These are phyloP conservation scores for Microbotryum intermedium DNA, from an alignment of 1,284 basidiomycete genomes.

Conservation along the genomic window DNA sequence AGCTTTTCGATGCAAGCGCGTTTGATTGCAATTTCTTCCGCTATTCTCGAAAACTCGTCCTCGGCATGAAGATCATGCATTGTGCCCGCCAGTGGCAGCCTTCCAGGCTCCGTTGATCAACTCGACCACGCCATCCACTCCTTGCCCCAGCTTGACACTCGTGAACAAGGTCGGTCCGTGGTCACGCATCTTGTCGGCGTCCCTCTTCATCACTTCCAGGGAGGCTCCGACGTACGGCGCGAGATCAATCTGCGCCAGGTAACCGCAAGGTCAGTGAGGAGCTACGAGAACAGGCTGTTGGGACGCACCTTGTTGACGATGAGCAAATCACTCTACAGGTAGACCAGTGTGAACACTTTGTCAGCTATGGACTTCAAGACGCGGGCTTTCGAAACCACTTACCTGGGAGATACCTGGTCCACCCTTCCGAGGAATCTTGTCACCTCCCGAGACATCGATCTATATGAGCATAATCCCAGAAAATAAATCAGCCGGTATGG, in stretches of 20 bases:
- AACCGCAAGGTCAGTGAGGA: not conserved
- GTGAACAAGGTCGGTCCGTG: constrained; percentile 89
- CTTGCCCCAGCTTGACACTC: constrained; percentile 68
- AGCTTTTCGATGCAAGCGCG: too few species aligned
- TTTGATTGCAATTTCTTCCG: not conserved
- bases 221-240: constrained; percentile 89
- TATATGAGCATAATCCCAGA: constrained; percentile 22
- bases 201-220: constrained; percentile 87
- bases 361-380: constrained; percentile 1
- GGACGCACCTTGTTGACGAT: constrained; percentile 80
- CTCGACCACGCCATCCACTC: constrained; percentile 72
- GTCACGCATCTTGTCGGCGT: constrained; percentile 86
- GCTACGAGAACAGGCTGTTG: not conserved
- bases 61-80: not conserved
- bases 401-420: constrained; percentile 80
- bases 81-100: constrained; percentile 33
- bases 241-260: constrained; percentile 69
- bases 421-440: constrained; percentile 96
- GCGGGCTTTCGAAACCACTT: not conserved
- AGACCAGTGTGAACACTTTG: too few species aligned
- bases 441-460: constrained; percentile 68
- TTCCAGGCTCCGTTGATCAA: constrained; percentile 81
- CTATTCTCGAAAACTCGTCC: not conserved
- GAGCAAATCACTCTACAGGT: constrained; percentile 72
- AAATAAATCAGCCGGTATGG: not conserved